Evolutionary conservation across 2,329 filamentous ascomycete genomes (phyloP), one percentile per base, ranked within the genome.

Genomic region (Alternaria burnsii): DNA sequence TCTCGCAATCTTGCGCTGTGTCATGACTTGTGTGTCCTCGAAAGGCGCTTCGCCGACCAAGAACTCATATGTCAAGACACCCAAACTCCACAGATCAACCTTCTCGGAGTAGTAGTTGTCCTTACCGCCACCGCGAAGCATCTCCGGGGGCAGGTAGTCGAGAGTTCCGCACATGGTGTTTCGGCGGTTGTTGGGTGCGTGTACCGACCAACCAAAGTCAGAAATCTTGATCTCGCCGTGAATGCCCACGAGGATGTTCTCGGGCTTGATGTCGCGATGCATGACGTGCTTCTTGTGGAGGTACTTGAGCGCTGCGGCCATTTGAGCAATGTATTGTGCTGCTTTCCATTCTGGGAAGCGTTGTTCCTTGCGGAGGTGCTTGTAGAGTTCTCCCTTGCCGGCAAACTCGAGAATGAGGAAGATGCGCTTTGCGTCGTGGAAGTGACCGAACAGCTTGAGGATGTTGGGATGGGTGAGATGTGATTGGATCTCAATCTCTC

Each of bases 151-250:
- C 16, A 99, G 87, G 79, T 99, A 99, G 81, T 99, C 95, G 42
- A 98, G 87, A 18, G 95, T 99, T 65, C 95, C 95, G 78, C 95
- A 99, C 88, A 98, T 94, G 57, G 95, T 99, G 75, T 94, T 91
- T 63, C 95, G 87, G 70, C 95, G 85, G 82, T 94, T 96, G 80
- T 97, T 97, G 28, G 95, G 95, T 5, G 95, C 95, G 79, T 99
- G 95, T 4, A 98, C 95, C 77, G 92, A 96, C 95, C 95, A 99
- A 51, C 95, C 94, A 75, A 98, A 99, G 79, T 99, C 95, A 5
- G 93, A 96, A 74, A 99, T 94, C 81, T 99, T 99, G 82, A 99
- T 94, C 83, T 99, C 95, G 68, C 94, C 95, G 76, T 98, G 94
- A 61, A 98, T 93, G 14, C 94, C 94, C 30, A 98, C 90, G 22